Base-by-base conservation (phyloP, 2,329 filamentous ascomycete species). In the Sporothrix humicola region DNA sequence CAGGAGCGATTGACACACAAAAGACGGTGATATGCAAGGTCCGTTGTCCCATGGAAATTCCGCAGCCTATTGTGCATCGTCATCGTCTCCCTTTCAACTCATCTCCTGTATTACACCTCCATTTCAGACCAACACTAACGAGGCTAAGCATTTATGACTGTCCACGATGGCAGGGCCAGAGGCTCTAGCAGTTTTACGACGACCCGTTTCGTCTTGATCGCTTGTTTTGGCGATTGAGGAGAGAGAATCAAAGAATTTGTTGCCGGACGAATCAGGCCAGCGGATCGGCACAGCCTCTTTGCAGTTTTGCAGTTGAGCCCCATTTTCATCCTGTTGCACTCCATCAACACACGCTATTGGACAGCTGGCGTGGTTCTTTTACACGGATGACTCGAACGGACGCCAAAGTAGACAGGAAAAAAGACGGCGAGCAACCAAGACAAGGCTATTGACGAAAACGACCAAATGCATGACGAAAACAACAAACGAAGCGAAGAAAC, bases 231-330 rank as follows among this genome's bases (percentile, higher is more conserved):
- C 2, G 52, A 20, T 52, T 13, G 20, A 37, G 31, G 31, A 37
- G 31, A 37, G 31, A 37, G 31, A 37, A 37, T 37, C 31, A 7
- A 37, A 7, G 31, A 37, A 37, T 1, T 56, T 52, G 44, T 17
- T 44, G 59, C 59, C 59, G 37, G 37, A 63, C 61, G 20, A 48
- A 66, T 48, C n/a, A 66, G 42, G 44, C 61, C 42, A 26, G 2
- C 8, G 3, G 2, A 9, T 9, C 20, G 42, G 26, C 61, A 52
- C 46, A 68, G 65, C 46, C 46, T 50, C 65, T 37, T 52, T 48
- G 42, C n/a, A 10, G 20, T n/a, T 58, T 42, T 42, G 26, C 58
- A 15, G 26, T 61, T 37, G 31, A 37, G 31, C 31, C 31, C 31
- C 31, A 37, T 37, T 37, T 37, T 37, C 31, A 37, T 37, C 31